Evolutionary conservation across 2,329 filamentous ascomycete genomes (phyloP), one percentile per base, ranked within the genome.

Genomic region (Phialophora verrucosa): DNA sequence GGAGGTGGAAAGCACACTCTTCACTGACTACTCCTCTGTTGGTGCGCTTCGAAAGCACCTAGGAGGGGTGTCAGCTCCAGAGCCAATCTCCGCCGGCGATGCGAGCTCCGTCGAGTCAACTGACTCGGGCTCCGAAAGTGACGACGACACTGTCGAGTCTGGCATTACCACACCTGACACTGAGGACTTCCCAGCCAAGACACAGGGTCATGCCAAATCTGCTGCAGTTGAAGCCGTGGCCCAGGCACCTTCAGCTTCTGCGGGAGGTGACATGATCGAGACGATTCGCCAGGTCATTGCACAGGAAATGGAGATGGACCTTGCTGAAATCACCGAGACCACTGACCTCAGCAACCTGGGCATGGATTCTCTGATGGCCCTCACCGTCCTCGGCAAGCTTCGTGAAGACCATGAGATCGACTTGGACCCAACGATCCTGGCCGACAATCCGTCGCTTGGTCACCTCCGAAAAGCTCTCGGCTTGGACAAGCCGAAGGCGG

Each of bases 21-120:
- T 88, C 77, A 85, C 85, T 5, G 85, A 88, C 68, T 83, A 85
- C 65, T 81, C 85, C 1, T 87, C 85, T 10, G 83, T 88, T 64
- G 85, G 85, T 42, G 84, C 85, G 69, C 83, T 88, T 80, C 87
- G 87, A 79, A 82, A 82, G 68, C 82, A 85, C 74, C 81, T 88
- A 69, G 72, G 79, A 49, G 63, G 64, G 25, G 66, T 64, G 63
- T 65, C 59, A 25, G 67, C 49, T 20, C 65, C 61, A 44, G 71
- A 65, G 56, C 54, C 57, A n/a, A 58, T 60, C 29, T 44, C 67
- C 32, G 73, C 75, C 61, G 73, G 74, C 25, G 74, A 78, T 12
- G 72, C 70, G 20, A 71, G 68, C 65, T 72, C 72, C 11, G 68
- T 71, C 11, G 68, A 71, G 49, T 71, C 70, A 5, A 65, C 68